Conservation (phyloP, 306 rosid genomes). For the Rosa rugosa region DNA sequence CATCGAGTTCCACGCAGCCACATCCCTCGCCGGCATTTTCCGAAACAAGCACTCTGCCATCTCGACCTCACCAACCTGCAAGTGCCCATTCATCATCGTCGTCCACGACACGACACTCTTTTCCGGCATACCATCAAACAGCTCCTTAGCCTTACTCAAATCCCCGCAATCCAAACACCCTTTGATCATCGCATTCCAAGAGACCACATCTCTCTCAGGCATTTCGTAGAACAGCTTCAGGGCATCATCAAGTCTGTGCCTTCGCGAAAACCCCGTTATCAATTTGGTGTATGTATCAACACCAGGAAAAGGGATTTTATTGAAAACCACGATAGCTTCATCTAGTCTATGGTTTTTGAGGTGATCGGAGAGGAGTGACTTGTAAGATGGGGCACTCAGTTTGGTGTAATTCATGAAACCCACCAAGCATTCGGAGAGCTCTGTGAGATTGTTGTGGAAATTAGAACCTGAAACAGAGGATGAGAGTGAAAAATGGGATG, state of each 20-base stretch:
- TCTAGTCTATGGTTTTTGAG: slow-evolving; percentile 44
- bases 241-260: slow-evolving; percentile 30
- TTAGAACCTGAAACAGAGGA: slow-evolving; percentile 2
- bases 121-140: slow-evolving; percentile 63
- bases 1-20: slow-evolving; percentile 83
- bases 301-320: slow-evolving; percentile 45
- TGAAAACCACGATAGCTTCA: slow-evolving; percentile 52
- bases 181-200: slow-evolving; percentile 74
- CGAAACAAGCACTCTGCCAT: slow-evolving; percentile 58
- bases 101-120: slow-evolving; percentile 77
- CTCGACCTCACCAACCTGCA: slow-evolving; percentile 54
- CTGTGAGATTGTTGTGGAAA: neutral
- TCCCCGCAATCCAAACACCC: slow-evolving; percentile 65
- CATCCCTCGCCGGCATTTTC: slow-evolving; percentile 63
- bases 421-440: slow-evolving; percentile 24
- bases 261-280: neutral
- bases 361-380: slow-evolving; percentile 35
- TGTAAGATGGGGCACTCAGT: slow-evolving; percentile 20
- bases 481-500: slow-evolving; percentile 3
- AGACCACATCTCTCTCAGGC: slow-evolving; percentile 55
- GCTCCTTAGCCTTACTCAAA: slow-evolving; percentile 45
- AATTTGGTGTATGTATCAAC: slow-evolving; percentile 32
- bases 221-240: slow-evolving; percentile 54
- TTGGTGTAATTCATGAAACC: slow-evolving; percentile 23
- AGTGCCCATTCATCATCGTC: slow-evolving; percentile 52